Evolutionary conservation across 148 eudicot species (phyloP).

Genomic region (Nyssa sinensis): DNA sequence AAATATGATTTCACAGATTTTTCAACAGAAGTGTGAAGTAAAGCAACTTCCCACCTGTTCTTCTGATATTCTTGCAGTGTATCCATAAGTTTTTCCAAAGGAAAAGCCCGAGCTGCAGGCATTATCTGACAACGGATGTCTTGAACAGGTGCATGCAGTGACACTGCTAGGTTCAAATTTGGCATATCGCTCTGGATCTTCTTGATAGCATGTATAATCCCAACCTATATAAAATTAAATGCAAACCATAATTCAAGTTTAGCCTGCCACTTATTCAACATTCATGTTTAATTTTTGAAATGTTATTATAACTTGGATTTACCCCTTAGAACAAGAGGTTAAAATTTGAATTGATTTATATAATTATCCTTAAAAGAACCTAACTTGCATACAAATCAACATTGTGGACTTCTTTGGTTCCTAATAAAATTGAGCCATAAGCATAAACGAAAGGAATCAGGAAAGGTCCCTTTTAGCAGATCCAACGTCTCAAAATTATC

Average conservation of each 20-base stretch:
- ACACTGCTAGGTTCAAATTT: conserved; percentile 82
- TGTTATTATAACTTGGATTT: no score
- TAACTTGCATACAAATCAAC: background rate
- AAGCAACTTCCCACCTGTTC: conserved; percentile 46
- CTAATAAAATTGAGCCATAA: background rate
- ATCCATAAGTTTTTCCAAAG: conserved; percentile 85
- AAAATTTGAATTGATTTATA: background rate
- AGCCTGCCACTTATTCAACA: conserved; percentile 5
- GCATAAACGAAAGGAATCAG: no score
- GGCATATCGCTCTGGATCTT: conserved; percentile 79
- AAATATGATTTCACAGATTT: background rate
- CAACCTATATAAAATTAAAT: conserved; percentile 56
- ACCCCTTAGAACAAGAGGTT: background rate
- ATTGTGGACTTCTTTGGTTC: background rate
- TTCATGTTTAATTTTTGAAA: background rate
- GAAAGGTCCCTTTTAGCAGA: background rate
- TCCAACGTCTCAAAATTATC: no score
- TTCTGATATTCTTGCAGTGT: conserved; percentile 72
- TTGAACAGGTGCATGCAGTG: conserved; percentile 97
- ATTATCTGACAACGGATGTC: conserved; percentile 96
- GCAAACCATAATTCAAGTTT: no score
- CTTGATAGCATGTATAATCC: conserved; percentile 85
- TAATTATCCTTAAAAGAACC: background rate
- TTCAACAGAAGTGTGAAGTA: background rate
- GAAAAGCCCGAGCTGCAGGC: conserved; percentile 99